phyloP scores from a whole-genome alignment of 257 asterid species.

The Solanum arcanum region DNA sequence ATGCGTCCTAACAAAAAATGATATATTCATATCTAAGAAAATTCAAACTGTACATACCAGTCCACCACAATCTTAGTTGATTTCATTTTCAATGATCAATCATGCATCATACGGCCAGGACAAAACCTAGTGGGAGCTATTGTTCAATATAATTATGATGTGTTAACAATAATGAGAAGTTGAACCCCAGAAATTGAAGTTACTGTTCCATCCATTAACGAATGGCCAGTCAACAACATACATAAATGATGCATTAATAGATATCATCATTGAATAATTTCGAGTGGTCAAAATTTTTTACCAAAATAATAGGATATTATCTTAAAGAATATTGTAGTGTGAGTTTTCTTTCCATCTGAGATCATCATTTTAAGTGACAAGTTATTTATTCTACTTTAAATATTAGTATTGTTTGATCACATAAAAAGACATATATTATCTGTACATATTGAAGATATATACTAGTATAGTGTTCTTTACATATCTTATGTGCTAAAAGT shows the following conservation, averaged over 20 bases:
- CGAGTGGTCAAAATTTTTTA: background rate
- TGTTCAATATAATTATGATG: background rate
- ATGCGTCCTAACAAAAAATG: no score
- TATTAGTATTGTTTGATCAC: no score
- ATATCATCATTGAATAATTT: background rate
- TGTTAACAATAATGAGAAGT: background rate
- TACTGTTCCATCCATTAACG: background rate
- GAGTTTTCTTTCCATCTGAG: background rate
- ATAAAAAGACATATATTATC: no score
- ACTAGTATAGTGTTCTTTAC: background rate
- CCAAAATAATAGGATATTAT: background rate
- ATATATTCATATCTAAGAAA: rapidly evolving
- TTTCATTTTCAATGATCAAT: background rate
- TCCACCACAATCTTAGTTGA: background rate
- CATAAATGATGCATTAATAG: background rate
- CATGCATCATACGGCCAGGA: background rate
- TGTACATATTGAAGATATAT: no score
- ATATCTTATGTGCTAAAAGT: background rate
- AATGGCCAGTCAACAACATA: background rate
- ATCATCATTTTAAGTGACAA: background rate
- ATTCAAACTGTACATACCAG: background rate
- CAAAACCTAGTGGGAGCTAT: background rate
- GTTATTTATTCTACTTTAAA: background rate
- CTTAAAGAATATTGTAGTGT: background rate
- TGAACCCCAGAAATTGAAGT: background rate